Conservation (phyloP, 2,329 filamentous ascomycete species). For the Trichophyton simii region DNA sequence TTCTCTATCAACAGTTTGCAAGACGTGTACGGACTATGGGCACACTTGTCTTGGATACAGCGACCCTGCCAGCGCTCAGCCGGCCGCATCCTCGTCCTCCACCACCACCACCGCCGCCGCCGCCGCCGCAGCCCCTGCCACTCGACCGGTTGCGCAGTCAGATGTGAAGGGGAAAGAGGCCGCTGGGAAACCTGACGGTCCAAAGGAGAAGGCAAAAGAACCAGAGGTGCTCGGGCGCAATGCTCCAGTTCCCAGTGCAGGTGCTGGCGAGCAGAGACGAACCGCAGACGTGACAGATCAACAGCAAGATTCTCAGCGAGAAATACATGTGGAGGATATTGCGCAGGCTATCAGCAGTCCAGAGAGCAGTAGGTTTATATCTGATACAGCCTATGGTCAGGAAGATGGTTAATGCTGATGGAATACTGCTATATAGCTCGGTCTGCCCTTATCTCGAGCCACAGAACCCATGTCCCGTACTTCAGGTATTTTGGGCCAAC, state of each 20-base stretch:
- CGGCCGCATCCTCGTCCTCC: slow-evolving; percentile 14
- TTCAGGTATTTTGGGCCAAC: slow-evolving; percentile 86
- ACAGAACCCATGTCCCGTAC: slow-evolving; percentile 54
- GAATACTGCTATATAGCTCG: slow-evolving; percentile 17
- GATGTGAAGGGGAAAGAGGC: slow-evolving; percentile 6
- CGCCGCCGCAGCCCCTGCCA: slow-evolving; percentile 7
- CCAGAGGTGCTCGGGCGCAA: neutral
- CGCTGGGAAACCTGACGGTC: neutral
- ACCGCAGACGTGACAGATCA: neutral
- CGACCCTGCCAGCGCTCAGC: slow-evolving; percentile 28
- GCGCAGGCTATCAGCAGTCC: slow-evolving; percentile 19
- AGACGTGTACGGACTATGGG: slow-evolving; percentile 59
- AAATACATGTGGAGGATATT: neutral
- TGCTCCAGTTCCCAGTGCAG: neutral
- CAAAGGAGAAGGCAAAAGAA: neutral
- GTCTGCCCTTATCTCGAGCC: slow-evolving; percentile 26
- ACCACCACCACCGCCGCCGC: neutral
- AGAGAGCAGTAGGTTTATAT: slow-evolving; percentile 24
- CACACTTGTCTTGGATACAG: slow-evolving; percentile 57
- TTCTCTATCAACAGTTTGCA: slow-evolving; percentile 37
- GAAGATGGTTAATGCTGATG: neutral
- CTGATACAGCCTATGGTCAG: neutral
- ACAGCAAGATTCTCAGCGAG: neutral
- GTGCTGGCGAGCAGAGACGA: neutral
- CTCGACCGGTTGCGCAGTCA: slow-evolving; percentile 13